Evolutionary conservation across 2,329 filamentous ascomycete genomes (phyloP), one percentile per base, ranked within the genome.

Genomic region (Orbilia javanica): DNA sequence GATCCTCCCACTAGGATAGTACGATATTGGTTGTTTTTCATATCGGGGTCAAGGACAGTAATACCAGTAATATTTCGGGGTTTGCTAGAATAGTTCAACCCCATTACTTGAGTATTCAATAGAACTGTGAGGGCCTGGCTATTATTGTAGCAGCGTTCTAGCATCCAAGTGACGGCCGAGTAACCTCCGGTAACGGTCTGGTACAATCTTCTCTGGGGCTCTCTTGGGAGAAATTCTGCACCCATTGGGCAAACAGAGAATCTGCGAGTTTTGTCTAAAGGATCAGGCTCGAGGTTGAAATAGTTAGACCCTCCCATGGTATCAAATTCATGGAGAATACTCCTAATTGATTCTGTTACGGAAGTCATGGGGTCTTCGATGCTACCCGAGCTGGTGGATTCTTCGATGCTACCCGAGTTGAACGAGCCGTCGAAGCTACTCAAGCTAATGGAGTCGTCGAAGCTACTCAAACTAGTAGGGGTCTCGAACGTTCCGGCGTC

Each of bases 101-200:
- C 55, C 15, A 42, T 36, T 13, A 66, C 63, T 55, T 66, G 44
- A 1, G 63, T 66, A 22, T 53, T 53, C 4, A 31, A 8, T 22
- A 66, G 31, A 18, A 66, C 39, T 27, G 48, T 36, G 6, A 66
- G 29, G 13, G 29, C 20, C 44, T 66, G 18, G 20, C 63, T 66
- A n/a, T 36, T 66, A n/a, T 66, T 55, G n/a, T 25, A 34, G 34
- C 29, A 18, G 4, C n/a, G n/a, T 3, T 42, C 44, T 20, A 66
- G 10, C 15, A 66, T 20, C 63, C 63, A 66, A 22, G 3, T 66
- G 5, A 66, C 63, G 6, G 63, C 48, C 1, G 63, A 66, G n/a
- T 52, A 66, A 6, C 63, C 63, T 10, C 63, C 63, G n/a, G 42
- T 53, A 10, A 31, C 44, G 4, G 39, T 42, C 29, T 66, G 63